These are phyloP conservation scores for Margaritispora aquatica DNA, from an alignment of 495 filamentous ascomycete genomes.

Conservation along the genomic window DNA sequence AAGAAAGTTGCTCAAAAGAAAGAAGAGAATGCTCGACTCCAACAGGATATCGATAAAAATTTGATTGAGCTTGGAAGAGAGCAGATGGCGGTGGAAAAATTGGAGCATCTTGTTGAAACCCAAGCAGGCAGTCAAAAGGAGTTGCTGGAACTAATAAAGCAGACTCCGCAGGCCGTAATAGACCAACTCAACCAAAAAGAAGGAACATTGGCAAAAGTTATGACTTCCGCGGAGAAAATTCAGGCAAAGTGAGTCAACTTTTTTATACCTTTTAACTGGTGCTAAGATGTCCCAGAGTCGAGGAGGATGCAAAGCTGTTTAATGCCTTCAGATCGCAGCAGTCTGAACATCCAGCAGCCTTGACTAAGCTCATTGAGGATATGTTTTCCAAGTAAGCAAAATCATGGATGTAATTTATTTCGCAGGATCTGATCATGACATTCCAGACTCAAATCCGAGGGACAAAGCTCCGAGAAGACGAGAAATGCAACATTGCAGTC, in stretches of 20 bases:
- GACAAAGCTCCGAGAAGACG: not conserved
- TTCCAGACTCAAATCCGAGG: slow-evolving; percentile 5
- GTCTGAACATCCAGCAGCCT: slow-evolving; percentile 1
- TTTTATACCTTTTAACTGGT: not conserved
- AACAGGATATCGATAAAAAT: slow-evolving; percentile 8
- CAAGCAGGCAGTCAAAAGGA: slow-evolving; percentile 20
- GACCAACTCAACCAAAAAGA: slow-evolving; percentile 11
- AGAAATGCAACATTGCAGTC: not conserved
- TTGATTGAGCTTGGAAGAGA: slow-evolving; percentile 10
- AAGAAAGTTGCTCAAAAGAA: too few relatives aligned
- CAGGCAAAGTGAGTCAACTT: slow-evolving; percentile 13
- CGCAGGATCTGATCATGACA: not conserved
- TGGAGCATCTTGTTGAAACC: slow-evolving; percentile 21
- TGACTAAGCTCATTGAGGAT: slow-evolving; percentile 16
- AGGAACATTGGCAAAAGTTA: slow-evolving; percentile 5
- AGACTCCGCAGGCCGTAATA: not conserved
- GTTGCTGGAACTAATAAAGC: slow-evolving; percentile 25
- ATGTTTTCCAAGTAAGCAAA: slow-evolving; percentile 11
- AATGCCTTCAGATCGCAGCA: slow-evolving; percentile 4
- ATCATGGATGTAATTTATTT: slow-evolving; percentile 2
- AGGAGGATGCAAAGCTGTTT: not conserved
- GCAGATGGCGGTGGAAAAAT: slow-evolving; percentile 17
- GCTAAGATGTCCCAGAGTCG: slow-evolving; percentile 10
- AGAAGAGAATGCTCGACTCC: not conserved
- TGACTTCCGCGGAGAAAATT: slow-evolving; percentile 3